Conservation (phyloP, 2,329 filamentous ascomycete species). For the Parascedosporium putredinis region DNA sequence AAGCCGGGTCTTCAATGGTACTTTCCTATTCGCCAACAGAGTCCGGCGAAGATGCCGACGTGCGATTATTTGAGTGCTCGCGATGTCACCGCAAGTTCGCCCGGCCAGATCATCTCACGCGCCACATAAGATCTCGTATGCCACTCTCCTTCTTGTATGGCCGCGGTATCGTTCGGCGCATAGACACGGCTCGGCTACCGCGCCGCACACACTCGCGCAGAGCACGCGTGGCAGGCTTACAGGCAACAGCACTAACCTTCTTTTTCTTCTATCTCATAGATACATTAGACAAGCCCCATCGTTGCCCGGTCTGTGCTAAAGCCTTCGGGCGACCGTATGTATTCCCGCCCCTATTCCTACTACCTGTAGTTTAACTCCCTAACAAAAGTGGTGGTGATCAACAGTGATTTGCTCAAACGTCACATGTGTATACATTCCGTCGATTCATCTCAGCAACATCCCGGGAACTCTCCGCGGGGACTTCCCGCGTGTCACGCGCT, state of each 20-base stretch:
- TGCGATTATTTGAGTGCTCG: conserved; percentile 5
- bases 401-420: background rate
- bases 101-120: background rate
- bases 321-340: background rate
- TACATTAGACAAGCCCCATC: background rate
- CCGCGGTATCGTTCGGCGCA: background rate
- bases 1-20: too few species aligned
- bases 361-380: too few species aligned
- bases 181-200: background rate
- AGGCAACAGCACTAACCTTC: too few species aligned
- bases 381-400: too few species aligned
- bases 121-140: background rate
- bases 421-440: background rate
- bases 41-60: too few species aligned
- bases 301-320: background rate
- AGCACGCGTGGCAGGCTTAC: too few species aligned
- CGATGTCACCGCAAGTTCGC: background rate
- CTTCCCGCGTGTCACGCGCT: background rate
- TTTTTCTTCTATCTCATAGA: background rate
- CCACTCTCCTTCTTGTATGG: background rate
- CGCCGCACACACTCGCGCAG: background rate
- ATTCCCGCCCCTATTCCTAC: background rate
- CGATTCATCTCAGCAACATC: background rate
- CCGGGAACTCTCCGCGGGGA: background rate
- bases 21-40: too few species aligned